Evolutionary conservation across 2,329 filamentous ascomycete genomes (phyloP), one percentile per base, ranked within the genome.

Genomic region (Claviceps fusiformis): DNA sequence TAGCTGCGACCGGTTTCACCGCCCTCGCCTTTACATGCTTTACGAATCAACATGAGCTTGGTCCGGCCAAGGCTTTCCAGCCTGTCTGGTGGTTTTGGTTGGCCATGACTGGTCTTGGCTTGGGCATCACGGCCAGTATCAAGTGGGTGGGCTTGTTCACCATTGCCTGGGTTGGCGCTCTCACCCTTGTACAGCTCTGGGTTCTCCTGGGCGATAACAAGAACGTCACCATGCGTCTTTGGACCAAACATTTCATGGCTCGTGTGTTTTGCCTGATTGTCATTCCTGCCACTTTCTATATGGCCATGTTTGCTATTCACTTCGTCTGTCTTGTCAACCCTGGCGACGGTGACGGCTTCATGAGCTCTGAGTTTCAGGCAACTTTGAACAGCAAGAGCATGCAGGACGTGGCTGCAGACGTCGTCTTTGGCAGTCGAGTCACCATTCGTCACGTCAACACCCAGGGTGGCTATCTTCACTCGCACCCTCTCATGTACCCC

Each of bases 91-190:
- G 93, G 93, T 96, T 97, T 74, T 98, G 93, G 92, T 80, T 98
- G 54, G 78, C 80, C 56, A 83, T 89, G 67, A 95, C 88, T 48
- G 93, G 93, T 63, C 74, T 98, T 47, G 87, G 86, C 43, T 77
- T 98, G 52, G 93, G 93, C 59, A 85, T 92, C 52, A 97, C 93
- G 8, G 82, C 85, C 59, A 97, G 92, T 73, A 91, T 97, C 65
- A 98, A 98, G 76, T 98, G 93, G 93, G 93, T 98, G 66, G 93
- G 93, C 52, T 78, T 98, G 53, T 97, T 98, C 76, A 98, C 93
- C 59, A 96, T 96, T 70, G 93, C 92, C 51, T 98, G 93, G 93
- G 89, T 98, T 62, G 93, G 93, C 59, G 82, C 79, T 70, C 80
- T 98, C 72, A 98, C 93, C 43, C 71, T 92, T 48, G 70, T 98